Base-by-base conservation (phyloP, 345 rosid genomes). In the Triadica sebifera region DNA sequence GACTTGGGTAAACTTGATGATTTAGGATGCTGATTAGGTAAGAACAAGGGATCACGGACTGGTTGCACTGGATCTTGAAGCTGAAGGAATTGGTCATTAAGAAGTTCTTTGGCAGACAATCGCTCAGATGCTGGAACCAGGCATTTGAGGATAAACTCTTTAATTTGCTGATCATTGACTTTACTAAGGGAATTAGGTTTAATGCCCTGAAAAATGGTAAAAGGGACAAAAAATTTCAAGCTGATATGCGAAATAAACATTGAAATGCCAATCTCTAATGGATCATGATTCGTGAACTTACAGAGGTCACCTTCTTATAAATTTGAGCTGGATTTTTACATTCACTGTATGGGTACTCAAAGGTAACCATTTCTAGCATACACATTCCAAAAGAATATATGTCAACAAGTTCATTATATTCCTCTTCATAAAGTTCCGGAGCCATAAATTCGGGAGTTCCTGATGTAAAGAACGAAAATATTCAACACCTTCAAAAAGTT, bases 361-460 rank as follows among this genome's bases (percentile, higher is more conserved):
- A 86, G n/a, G 97, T 94, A 76, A 94, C 87, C 95, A 94, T 86
- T 90, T 94, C 98, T 65, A 94, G 65, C 64, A 90, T 78, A 58
- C 98, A 90, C 98, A 92, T 88, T 61, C 98, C 98, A 51, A 94
- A 94, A 19, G 98, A 87, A 70, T 92, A 94, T 50, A 94, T 78
- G 66, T 92, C 98, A 0, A 92, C 95, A 4, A 94, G 94, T 85
- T 94, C 90, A 65, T 88, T 84, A 78, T 94, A 92, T 12, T 90
- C 88, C 83, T 92, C 98, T 71, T 90, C 97, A 49, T 94, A 92
- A 20, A 92, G 81, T 74, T 92, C 97, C 4, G 97, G 95, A 25
- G 97, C 93, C 97, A 92, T 92, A 88, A 89, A 92, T 67, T 89
- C 94, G 22, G 97, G 96, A 74, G 94, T 93, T n/a, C 98, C 98